phyloP scores from a whole-genome alignment of 2,329 filamentous ascomycete genomes.

The Colletotrichum sansevieriae region DNA sequence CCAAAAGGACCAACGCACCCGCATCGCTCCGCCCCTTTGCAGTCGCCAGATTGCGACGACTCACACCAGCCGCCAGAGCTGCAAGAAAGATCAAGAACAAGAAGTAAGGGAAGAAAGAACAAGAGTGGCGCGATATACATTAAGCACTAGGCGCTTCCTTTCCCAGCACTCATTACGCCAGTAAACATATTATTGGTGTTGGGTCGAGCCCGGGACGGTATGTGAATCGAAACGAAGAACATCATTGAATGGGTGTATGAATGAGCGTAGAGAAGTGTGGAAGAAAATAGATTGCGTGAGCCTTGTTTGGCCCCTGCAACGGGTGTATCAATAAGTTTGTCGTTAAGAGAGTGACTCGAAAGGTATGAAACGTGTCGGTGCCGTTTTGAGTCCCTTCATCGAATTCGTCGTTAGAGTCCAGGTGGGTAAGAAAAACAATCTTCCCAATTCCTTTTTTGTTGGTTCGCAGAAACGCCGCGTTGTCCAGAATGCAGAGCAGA shows the following conservation, averaged over 20 bases:
- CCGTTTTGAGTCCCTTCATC: slow-evolving; percentile 32
- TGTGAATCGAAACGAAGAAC: slow-evolving; percentile 42
- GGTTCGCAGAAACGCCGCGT: slow-evolving; percentile 42
- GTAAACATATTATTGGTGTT: slow-evolving; percentile 25
- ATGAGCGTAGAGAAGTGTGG: slow-evolving; percentile 52
- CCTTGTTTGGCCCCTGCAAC: slow-evolving; percentile 28
- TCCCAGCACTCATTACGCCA: slow-evolving; percentile 16
- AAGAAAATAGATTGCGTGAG: slow-evolving; percentile 41
- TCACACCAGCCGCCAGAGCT: slow-evolving; percentile 37
- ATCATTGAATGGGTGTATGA: slow-evolving; percentile 40
- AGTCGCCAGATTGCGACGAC: slow-evolving; percentile 17
- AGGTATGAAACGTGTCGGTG: slow-evolving; percentile 34
- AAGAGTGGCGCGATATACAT: slow-evolving; percentile 41
- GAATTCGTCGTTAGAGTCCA: slow-evolving; percentile 35
- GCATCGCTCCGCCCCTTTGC: slow-evolving; percentile 8
- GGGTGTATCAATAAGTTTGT: slow-evolving; percentile 44
- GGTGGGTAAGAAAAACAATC: slow-evolving; percentile 3
- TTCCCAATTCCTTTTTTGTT: slow-evolving; percentile 29
- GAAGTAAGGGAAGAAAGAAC: slow-evolving; percentile 18
- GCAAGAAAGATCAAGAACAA: slow-evolving; percentile 31
- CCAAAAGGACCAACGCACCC: slow-evolving; percentile 15
- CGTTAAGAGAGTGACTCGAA: slow-evolving; percentile 43
- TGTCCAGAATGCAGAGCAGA: slow-evolving; percentile 42
- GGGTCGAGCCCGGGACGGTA: slow-evolving; percentile 40
- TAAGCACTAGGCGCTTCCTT: slow-evolving; percentile 42